phyloP scores from a whole-genome alignment of 495 filamentous ascomycete species.

The Aspergillus mulundensis region DNA sequence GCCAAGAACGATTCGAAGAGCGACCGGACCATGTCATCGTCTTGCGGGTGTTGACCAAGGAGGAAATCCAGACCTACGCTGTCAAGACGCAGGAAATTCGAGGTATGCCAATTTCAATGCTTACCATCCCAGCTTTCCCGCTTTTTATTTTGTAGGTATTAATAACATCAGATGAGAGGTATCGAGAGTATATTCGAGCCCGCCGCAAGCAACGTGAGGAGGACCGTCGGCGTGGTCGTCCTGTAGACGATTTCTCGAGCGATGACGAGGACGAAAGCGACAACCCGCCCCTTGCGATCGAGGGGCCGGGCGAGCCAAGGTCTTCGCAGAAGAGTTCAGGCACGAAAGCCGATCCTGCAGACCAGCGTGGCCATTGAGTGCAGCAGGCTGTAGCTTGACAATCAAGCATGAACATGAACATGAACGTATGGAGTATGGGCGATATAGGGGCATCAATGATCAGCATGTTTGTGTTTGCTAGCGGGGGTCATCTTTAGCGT shows the following conservation, averaged over 20 bases:
- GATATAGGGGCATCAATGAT: neutral
- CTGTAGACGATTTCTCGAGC: constrained; percentile 33
- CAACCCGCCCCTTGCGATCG: constrained; percentile 26
- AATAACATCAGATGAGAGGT: constrained; percentile 27
- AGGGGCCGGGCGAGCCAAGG: constrained; percentile 26
- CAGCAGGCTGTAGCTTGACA: neutral
- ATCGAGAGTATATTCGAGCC: constrained; percentile 34
- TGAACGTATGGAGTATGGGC: neutral
- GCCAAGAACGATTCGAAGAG: constrained; percentile 77
- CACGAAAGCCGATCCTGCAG: neutral
- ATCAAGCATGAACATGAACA: neutral
- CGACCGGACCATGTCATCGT: constrained; percentile 82
- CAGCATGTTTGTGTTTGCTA: neutral
- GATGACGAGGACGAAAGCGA: constrained; percentile 39
- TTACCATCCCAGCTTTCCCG: neutral
- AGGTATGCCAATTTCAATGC: constrained; percentile 45
- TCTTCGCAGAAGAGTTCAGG: constrained; percentile 1
- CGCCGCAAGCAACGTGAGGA: constrained; percentile 32
- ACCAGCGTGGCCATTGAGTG: neutral
- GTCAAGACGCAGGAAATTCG: constrained; percentile 69
- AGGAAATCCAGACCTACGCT: constrained; percentile 78
- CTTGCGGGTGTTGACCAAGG: constrained; percentile 69
- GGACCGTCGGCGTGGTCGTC: constrained; percentile 29
- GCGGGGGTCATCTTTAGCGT: neutral
- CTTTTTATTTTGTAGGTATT: constrained; percentile 5